Conservation (phyloP, 768 basidiomycete species). For the Lactarius pseudohatsudake region DNA sequence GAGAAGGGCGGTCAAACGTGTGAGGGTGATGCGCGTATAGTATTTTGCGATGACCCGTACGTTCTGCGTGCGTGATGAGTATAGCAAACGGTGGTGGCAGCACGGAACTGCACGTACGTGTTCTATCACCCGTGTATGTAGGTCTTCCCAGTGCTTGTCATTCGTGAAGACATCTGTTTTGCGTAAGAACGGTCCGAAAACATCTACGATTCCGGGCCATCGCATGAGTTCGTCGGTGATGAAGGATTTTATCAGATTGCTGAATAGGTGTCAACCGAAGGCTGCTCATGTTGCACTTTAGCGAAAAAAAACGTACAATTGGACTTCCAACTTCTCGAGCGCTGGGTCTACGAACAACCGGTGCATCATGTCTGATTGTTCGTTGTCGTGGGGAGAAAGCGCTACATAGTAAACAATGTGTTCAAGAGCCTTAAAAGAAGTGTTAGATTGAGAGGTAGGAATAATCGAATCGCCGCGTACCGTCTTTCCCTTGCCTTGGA, state of each 20-base stretch:
- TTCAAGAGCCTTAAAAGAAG: conserved; percentile 69
- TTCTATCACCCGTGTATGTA: conserved; percentile 94
- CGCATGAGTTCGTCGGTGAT: conserved; percentile 91
- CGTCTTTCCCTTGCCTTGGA: conserved; percentile 61
- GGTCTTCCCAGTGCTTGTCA: conserved; percentile 87
- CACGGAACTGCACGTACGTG: conserved; percentile 60
- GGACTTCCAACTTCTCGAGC: conserved; percentile 75
- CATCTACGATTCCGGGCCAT: conserved; percentile 89
- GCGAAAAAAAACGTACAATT: conserved; percentile 56
- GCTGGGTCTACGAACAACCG: conserved; percentile 79
- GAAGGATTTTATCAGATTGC: conserved; percentile 93
- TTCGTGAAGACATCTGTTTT: conserved; percentile 78
- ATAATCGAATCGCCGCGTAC: conserved; percentile 42
- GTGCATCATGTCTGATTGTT: conserved; percentile 96
- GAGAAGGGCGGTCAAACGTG: conserved; percentile 80
- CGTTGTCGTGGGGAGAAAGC: conserved; percentile 92
- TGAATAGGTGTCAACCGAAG: conserved; percentile 38
- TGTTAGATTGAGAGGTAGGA: conserved; percentile 12
- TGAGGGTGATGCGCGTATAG: conserved; percentile 88
- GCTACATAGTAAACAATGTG: conserved; percentile 95
- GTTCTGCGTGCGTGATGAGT: conserved; percentile 55
- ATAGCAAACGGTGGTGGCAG: not conserved
- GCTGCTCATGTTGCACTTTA: conserved; percentile 4
- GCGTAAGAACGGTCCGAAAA: conserved; percentile 84
- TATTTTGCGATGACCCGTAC: conserved; percentile 92